These are phyloP conservation scores for Stephania japonica DNA, from an alignment of 164 flowering plant species.

Conservation along the genomic window DNA sequence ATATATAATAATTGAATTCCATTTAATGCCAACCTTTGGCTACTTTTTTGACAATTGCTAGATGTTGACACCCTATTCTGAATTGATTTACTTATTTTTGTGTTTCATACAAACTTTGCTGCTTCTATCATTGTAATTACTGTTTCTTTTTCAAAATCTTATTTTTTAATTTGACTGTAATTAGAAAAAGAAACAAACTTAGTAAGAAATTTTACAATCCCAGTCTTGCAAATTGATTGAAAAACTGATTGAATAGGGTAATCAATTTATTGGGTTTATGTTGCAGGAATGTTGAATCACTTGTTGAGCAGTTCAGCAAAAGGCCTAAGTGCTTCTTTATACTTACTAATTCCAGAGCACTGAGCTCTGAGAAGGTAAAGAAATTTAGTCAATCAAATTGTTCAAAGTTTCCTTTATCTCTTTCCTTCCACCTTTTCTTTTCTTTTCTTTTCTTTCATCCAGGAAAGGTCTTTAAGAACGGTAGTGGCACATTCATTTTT, in stretches of 20 bases:
- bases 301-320: slow-evolving; percentile 63
- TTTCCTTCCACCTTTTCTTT: not conserved
- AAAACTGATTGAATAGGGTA: not conserved
- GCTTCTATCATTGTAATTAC: not conserved
- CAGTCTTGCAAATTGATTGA: not conserved
- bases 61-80: not conserved
- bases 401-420: not conserved
- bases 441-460: not conserved
- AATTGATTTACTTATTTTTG: not conserved
- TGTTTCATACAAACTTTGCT: not conserved
- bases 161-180: not conserved
- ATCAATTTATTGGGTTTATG: not conserved
- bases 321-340: slow-evolving; percentile 86
- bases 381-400: not conserved
- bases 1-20: not conserved
- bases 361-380: slow-evolving; percentile 83
- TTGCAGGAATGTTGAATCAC: slow-evolving; percentile 75
- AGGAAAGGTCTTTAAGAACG: not conserved
- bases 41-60: not conserved
- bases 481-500: not conserved
- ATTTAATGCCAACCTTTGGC: not conserved
- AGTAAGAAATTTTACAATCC: not conserved
- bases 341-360: slow-evolving; percentile 86
- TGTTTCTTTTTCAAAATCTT: not conserved
- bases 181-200: not conserved